A percentile compares a stretch with the other conserved stretches of the same genome.
phyloP scores from a whole-genome alignment of 495 filamentous ascomycete species.

The Annulohypoxylon maeteangense region DNA sequence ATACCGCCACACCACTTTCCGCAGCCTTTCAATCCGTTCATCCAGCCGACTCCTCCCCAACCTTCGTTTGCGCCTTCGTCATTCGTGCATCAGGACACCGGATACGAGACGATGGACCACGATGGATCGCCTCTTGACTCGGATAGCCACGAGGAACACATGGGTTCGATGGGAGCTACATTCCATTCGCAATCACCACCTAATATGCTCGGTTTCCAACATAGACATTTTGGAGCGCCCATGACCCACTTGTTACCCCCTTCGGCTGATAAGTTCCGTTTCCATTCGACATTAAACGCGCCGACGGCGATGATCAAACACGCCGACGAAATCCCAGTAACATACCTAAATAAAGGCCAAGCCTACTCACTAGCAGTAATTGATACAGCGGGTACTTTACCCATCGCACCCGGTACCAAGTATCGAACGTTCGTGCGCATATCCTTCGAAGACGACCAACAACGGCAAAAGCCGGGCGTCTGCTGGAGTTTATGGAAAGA shows the following conservation, averaged over 20 bases:
- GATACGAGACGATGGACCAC: conserved; percentile 80
- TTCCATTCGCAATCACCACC: conserved; percentile 61
- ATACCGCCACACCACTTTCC: conserved; percentile 76
- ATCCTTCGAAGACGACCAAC: conserved; percentile 93
- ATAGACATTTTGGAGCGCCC: conserved; percentile 54
- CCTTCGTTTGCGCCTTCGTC: conserved; percentile 79
- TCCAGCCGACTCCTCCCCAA: conserved; percentile 65
- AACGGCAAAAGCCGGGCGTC: conserved; percentile 78
- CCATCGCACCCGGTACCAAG: conserved; percentile 59
- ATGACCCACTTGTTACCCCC: conserved; percentile 53
- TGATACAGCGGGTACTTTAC: conserved; percentile 67
- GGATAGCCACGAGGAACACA: conserved; percentile 56
- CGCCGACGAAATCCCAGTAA: conserved; percentile 87
- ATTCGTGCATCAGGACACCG: conserved; percentile 79
- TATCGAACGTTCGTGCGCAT: conserved; percentile 91
- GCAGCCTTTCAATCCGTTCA: conserved; percentile 74
- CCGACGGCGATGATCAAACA: conserved; percentile 96
- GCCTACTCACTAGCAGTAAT: conserved; percentile 83
- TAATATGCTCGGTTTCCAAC: conserved; percentile 55
- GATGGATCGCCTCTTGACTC: conserved; percentile 71
- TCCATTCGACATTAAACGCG: conserved; percentile 87
- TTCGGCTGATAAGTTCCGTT: conserved; percentile 80
- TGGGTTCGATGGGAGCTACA: conserved; percentile 60
- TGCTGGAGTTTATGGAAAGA: conserved; percentile 99
- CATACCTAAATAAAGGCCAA: conserved; percentile 97